Evolutionary conservation across 805 yeast species (phyloP), one percentile per base, ranked within the genome.

Genomic region (Kodamaea restingae): DNA sequence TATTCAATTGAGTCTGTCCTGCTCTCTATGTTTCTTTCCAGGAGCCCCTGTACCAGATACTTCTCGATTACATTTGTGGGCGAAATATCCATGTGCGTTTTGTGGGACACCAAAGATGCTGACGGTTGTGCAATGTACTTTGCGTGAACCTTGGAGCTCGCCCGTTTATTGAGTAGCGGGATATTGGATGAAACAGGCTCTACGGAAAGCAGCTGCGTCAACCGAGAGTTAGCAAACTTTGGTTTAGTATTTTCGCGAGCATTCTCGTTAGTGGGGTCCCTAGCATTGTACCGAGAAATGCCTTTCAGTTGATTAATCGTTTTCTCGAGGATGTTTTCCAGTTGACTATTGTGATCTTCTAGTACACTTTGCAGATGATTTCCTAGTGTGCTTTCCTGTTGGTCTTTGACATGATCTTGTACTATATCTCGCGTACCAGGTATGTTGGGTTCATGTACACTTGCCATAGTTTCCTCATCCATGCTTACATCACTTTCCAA

Each of bases 141-240:
- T 4, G 36, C 34, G n/a, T 41, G 27, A 3, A 56, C 40, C 15
- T 50, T 55, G 4, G 55, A 48, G 44, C 63, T 55, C 18, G 70
- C 70, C 34, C 49, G 55, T 40, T 60, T 65, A 44, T 67, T 67
- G 18, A 67, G 54, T 25, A 67, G 49, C 3, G 67, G 64, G 7
- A 48, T 42, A 36, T 50, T 56, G 18, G 52, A 41, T 9, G 37
- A 28, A 7, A 32, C 37, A 26, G 37, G 39, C 29, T 33, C 49
- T 26, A 35, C 38, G 8, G 37, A 24, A 25, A 34, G 31, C 6
- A 7, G 12, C 14, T 20, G 28, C 7, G 17, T 34, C 10, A 34
- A 22, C 9, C 31, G 12, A 7, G 31, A 15, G 15, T 26, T 34
- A 10, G 22, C 8, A 8, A 20, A 20, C 22, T 20, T 20, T 20